Evolutionary conservation across 2,329 filamentous ascomycete species (phyloP), one percentile per base, ranked within the genome.

Genomic region (Aspergillus sp.): DNA sequence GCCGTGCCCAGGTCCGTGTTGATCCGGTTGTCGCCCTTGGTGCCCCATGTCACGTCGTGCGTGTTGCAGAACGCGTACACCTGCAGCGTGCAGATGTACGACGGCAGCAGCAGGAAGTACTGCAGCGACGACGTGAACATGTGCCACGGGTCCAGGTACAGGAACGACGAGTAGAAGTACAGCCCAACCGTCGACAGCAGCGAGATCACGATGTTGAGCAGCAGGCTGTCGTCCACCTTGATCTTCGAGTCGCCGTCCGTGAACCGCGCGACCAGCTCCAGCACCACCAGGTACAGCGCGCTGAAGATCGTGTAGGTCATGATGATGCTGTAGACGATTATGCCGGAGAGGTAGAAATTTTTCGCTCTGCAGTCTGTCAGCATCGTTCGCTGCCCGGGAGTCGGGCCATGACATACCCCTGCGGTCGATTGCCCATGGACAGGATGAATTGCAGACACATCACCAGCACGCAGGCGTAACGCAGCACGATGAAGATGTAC

Each of bases 61-160:
- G 89, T 93, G 66, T 98, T 98, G 69, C 91, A 96, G 63, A 98
- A 98, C 26, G 91, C 91, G 63, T 98, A 98, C 13, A 96, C 86
- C 61, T 98, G 91, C 2, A 98, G 72, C 0, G 86, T 96, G 67
- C 91, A 96, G 61, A 98, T 93, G 67, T 96, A 98, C 24, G 73
- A 80, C 0, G 91, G 91, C 22, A 98, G 71, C 15, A 98, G 77
- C 29, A 88, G 73, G 57, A 98, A 95, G 68, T 98, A 98, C 58
- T 95, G 88, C 1, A 72, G 75, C 0, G 84, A 79, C 0, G 81
- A 89, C 8, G 91, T 98, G 64, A 98, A 82, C 83, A 98, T 91
- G 68, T 98, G 91, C 91, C 91, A 98, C 0, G 91, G 91, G 48
- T 98, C 93, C 29, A 98, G 75, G 63, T 98, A 98, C 39, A 98